phyloP scores from a whole-genome alignment of 345 rosid genomes.

The Moringa oleifera region DNA sequence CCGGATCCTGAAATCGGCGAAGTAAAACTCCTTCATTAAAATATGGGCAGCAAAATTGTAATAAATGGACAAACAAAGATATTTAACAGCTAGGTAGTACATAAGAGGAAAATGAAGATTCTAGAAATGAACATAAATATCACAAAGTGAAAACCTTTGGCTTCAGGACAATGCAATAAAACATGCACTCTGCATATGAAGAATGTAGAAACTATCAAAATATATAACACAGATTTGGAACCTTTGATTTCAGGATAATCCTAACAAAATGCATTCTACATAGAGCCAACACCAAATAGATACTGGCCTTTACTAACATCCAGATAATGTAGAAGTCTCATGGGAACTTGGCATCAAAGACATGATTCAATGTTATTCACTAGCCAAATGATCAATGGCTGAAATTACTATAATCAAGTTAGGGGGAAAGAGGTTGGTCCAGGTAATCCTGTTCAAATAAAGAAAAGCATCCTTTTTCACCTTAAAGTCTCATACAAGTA shows the following conservation, averaged over 20 bases:
- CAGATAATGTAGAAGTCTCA: neutral
- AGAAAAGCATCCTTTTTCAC: neutral
- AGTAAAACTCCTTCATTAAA: neutral
- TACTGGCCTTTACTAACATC: neutral
- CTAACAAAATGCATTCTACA: too few species aligned
- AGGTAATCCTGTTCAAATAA: neutral
- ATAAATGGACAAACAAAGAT: neutral
- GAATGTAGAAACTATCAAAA: too few species aligned
- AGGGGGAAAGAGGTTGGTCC: neutral
- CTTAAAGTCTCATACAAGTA: too few species aligned
- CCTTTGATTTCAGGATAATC: too few species aligned
- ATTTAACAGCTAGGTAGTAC: neutral
- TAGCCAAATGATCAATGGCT: neutral
- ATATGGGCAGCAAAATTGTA: neutral
- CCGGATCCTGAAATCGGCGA: constrained; percentile 42
- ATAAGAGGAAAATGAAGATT: neutral
- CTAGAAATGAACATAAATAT: neutral
- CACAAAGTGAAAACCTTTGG: neutral
- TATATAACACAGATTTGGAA: too few species aligned
- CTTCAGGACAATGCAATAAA: neutral
- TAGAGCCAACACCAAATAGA: too few species aligned
- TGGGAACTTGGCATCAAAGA: neutral
- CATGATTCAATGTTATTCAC: neutral
- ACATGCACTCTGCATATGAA: neutral
- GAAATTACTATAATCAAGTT: too few species aligned